Evolutionary conservation across 2,329 filamentous ascomycete species (phyloP).

Genomic region (Epichloe sylvatica): DNA sequence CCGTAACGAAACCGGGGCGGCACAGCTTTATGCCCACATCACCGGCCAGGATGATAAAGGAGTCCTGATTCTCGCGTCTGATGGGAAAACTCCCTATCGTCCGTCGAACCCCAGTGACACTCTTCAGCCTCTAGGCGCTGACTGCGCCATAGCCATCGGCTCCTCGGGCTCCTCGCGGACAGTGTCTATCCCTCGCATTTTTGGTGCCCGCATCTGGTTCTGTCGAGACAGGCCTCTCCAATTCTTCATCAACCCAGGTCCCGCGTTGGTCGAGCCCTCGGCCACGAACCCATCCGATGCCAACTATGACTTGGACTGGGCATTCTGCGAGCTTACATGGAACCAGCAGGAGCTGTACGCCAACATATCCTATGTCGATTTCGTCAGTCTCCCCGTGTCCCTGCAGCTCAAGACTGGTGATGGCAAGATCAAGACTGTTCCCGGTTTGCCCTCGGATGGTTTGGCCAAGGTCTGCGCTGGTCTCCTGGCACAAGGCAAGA

Average conservation of each 20-base stretch:
- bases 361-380: conserved; percentile 65
- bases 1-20: conserved; percentile 49
- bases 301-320: conserved; percentile 50
- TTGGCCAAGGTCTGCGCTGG: conserved; percentile 30
- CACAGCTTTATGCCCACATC: conserved; percentile 50
- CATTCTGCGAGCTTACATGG: conserved; percentile 57
- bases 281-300: conserved; percentile 51
- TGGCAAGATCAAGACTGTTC: conserved; percentile 30
- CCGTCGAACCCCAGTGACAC: conserved; percentile 42
- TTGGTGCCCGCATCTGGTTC: conserved; percentile 61
- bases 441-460: conserved; percentile 34
- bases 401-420: conserved; percentile 35
- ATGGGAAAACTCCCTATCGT: conserved; percentile 52
- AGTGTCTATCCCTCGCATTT: conserved; percentile 54
- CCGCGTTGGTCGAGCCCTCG: conserved; percentile 61
- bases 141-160: conserved; percentile 52
- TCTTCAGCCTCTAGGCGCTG: conserved; percentile 35
- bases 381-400: conserved; percentile 51
- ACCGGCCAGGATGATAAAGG: conserved; percentile 47
- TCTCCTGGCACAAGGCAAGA: conserved; percentile 30
- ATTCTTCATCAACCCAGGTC: conserved; percentile 58
- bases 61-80: conserved; percentile 48
- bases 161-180: conserved; percentile 43
- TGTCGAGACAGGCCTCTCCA: conserved; percentile 44
- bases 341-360: conserved; percentile 47